Base-by-base conservation (phyloP, 2,329 filamentous ascomycete genomes). In the Alternaria ethzedia region DNA sequence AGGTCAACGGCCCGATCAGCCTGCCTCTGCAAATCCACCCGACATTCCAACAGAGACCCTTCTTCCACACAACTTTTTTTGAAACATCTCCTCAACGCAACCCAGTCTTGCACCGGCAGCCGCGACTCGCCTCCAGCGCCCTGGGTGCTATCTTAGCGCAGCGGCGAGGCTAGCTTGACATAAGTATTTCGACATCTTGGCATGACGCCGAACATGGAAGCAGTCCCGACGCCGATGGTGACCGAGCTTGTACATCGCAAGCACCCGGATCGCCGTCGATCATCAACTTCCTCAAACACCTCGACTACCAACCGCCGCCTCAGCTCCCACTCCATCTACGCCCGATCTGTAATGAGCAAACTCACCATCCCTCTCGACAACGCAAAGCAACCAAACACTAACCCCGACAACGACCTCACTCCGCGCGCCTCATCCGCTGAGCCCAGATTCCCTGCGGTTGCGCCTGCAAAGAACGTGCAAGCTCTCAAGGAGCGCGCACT, bases 341-440 rank as follows among this genome's bases (percentile, higher is more conserved):
- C 85, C 54, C 82, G 83, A 77, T 82, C 82, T 71, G 83, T 83
- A 72, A 84, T 85, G 81, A 83, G 80, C 76, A 79, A 74, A 71
- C 74, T 80, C 67, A 68, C 68, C 59, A 68, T 72, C 30, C 67
- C 70, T 57, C 61, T 57, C 59, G 64, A 72, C 51, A 65, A 68
- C 69, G 66, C 69, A 57, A 70, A 65, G 61, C 59, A 66, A 30
- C 56, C 56, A 13, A 43, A 26, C 60, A 55, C 59, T 11, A 50
- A 55, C 66, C 43, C 45, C 55, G 63, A 64, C 67, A 66, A 54
- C 65, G 72, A 70, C 47, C 65, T 59, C 41, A 64, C 70, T 32
- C 66, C 73, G 51, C 69, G 68, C 26, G 66, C 71, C n/a, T 62
- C 28, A 11, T 44, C 60, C 36, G 59, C 59, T 8, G 62, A 50